Evolutionary conservation across 768 basidiomycete species (phyloP).

Genomic region (Mrakia blollopis): DNA sequence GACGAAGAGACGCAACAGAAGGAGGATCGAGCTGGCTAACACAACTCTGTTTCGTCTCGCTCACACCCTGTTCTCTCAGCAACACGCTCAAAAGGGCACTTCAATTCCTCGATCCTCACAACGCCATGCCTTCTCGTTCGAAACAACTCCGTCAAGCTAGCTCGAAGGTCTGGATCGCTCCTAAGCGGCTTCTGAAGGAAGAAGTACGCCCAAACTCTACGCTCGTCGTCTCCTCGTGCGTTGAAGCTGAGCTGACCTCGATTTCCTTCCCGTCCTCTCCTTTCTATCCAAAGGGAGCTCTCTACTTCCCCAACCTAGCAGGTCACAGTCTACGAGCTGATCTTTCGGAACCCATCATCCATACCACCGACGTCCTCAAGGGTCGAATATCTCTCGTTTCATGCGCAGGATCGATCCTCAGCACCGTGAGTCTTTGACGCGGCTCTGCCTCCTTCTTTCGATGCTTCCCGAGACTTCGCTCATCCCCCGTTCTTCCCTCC

Average conservation of each 20-base stretch:
- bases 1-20: no score
- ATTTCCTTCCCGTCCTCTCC: no score
- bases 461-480: not conserved
- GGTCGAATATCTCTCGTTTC: conserved; percentile 23
- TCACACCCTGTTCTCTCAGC: not conserved
- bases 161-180: conserved; percentile 23
- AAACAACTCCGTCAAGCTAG: not conserved
- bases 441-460: not conserved
- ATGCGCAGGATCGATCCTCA: not conserved
- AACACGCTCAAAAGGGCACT: not conserved
- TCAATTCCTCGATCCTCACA: not conserved
- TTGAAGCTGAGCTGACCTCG: not conserved
- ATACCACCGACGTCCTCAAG: conserved; percentile 18
- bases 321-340: not conserved
- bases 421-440: conserved; percentile 3
- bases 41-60: not conserved
- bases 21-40: no score
- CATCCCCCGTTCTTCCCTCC: not conserved
- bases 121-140: not conserved
- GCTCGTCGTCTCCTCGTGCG: not conserved
- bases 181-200: not conserved
- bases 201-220: not conserved
- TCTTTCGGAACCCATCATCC: not conserved
- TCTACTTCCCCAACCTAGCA: conserved; percentile 19
- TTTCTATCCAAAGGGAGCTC: not conserved